Base-by-base conservation (phyloP, 192 early-diverging fungal genomes). In the Mortierella claussenii region DNA sequence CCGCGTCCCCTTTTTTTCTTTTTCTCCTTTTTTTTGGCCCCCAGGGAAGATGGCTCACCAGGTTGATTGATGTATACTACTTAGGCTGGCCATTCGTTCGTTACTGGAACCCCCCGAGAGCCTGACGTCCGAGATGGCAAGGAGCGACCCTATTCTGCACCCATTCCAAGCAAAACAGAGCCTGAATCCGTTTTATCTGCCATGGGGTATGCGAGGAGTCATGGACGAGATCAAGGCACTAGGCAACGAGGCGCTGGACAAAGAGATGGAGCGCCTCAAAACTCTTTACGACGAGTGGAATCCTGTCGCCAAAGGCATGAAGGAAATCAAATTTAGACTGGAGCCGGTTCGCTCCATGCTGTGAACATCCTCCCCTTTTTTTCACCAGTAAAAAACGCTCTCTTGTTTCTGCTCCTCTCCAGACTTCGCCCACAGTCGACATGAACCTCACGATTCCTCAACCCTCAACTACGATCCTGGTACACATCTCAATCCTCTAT, bases 151-250 rank as follows among this genome's bases (percentile, higher is more conserved):
- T 8, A 82, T 81, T 54, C 56, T 87, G 4, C 64, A 88, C 1
- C 78, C 80, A 5, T 92, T 97, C 47, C 68, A 79, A 18, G 93
- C 95, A 2, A 86, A 86, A 27, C 49, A 81, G n/a, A 82, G 83
- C 24, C 73, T 93, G 42, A 98, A 98, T 55, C 95, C 95, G n/a
- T 96, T 90, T 68, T 93, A 87, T 79, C 80, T 98, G 9, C 95
- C 97, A 11, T 97, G 96, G 95, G 93, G 95, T 15, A 91, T 98
- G 90, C 93, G 93, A 24, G 89, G 90, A 17, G 83, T 98, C 17
- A 82, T 86, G 63, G 89, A 91, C 18, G 93, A 95, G 44, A 75
- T 88, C 28, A 73, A 69, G n/a, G 88, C 97, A 5, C 45, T 69
- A 10, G 58, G 78, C 17, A 83, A 87, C 44, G 55, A 81, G 15